phyloP scores from a whole-genome alignment of 73 alveolate genomes.

The Paraurostyla sp. region DNA sequence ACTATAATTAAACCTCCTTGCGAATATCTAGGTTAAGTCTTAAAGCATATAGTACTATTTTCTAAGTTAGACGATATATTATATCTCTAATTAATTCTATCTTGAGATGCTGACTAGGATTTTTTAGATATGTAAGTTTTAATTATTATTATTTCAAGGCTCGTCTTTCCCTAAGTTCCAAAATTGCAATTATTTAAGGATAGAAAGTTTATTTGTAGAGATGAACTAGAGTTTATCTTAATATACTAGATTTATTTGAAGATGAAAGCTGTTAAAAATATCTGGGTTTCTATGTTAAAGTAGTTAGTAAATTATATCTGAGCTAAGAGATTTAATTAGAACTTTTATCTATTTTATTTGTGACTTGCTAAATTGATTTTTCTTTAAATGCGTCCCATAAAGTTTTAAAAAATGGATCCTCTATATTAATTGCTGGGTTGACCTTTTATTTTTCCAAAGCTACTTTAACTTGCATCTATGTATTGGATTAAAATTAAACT shows the following conservation, averaged over 20 bases:
- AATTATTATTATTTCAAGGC: background rate
- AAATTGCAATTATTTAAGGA: background rate
- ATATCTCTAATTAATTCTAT: conserved; percentile 2
- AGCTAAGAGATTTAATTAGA: background rate
- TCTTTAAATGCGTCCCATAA: background rate
- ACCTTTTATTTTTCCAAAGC: too few species aligned
- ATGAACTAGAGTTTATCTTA: background rate
- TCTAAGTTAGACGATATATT: background rate
- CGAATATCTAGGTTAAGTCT: background rate
- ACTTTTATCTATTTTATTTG: background rate
- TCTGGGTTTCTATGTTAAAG: background rate
- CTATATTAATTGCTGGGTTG: too few species aligned
- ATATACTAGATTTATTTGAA: background rate
- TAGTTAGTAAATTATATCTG: background rate
- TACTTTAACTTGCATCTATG: too few species aligned
- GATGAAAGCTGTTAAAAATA: background rate
- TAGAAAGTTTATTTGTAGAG: background rate
- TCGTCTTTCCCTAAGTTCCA: background rate
- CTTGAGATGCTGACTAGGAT: background rate
- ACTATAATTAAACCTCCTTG: background rate
- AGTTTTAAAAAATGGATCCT: background rate
- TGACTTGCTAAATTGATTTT: background rate
- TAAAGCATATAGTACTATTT: background rate
- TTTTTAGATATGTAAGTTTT: background rate
- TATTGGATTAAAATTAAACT: too few species aligned